phyloP scores from a whole-genome alignment of 257 asterid genomes.

The Scutellaria baicalensis region DNA sequence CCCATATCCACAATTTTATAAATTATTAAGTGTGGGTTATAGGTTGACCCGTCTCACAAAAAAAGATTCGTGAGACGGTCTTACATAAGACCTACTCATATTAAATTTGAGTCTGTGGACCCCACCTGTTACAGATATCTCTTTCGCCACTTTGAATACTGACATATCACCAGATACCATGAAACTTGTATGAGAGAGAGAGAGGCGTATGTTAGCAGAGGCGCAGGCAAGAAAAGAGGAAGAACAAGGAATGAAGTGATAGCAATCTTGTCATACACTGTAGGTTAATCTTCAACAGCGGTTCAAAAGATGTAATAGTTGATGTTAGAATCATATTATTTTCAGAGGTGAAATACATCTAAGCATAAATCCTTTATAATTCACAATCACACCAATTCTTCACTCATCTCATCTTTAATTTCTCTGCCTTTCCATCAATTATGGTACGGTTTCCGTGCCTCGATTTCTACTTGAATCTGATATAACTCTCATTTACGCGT shows the following conservation, averaged over 20 bases:
- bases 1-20: no score
- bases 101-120: no score
- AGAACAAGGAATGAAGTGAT: neutral
- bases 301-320: neutral
- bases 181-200: neutral
- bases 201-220: neutral
- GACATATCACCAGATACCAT: neutral
- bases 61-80: no score
- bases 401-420: neutral
- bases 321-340: neutral
- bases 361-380: neutral
- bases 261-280: neutral
- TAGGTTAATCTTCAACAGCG: neutral
- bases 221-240: neutral
- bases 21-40: no score
- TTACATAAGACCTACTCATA: no score
- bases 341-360: constrained; percentile 7
- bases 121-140: neutral
- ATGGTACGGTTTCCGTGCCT: neutral
- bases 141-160: neutral
- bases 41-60: no score
- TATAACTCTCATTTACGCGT: neutral
- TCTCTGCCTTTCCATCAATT: neutral
- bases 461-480: no score
- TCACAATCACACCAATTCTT: neutral